A percentile compares a stretch with the other conserved stretches of the same genome.
These are phyloP conservation scores for Beauveria varroae DNA, from an alignment of 2,329 filamentous ascomycete species.

Conservation along the genomic window DNA sequence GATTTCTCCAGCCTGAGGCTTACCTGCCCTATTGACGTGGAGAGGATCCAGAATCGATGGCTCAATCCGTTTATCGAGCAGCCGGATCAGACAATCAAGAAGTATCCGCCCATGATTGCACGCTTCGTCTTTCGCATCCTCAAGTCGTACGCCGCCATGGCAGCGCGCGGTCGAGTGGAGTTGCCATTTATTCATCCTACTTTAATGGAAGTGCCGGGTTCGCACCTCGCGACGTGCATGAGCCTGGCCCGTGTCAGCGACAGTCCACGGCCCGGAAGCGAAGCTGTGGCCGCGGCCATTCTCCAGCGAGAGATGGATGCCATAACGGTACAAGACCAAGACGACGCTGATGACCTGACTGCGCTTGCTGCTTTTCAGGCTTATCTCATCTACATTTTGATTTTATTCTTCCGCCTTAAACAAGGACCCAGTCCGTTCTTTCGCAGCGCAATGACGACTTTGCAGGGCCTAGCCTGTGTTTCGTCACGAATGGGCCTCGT, in stretches of 20 bases:
- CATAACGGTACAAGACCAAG: not conserved
- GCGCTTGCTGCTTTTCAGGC: constrained; percentile 42
- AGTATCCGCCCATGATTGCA: not conserved
- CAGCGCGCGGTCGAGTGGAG: not conserved
- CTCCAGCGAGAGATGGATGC: constrained; percentile 4
- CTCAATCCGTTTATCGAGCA: not conserved
- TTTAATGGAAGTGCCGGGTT: not conserved
- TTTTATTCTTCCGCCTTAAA: constrained; percentile 35
- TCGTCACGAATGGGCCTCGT: constrained; percentile 33
- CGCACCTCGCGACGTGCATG: constrained; percentile 2
- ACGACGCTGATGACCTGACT: not conserved
- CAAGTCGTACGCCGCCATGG: constrained; percentile 8
- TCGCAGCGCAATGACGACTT: constrained; percentile 37
- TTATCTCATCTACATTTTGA: constrained; percentile 44
- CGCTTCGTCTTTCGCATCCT: constrained; percentile 1
- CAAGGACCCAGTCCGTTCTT: constrained; percentile 23
- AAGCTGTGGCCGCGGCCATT: not conserved
- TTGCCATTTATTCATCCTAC: constrained; percentile 1
- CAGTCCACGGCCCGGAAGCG: not conserved
- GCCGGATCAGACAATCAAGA: not conserved
- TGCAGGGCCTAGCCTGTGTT: constrained; percentile 41
- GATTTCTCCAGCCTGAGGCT: not conserved
- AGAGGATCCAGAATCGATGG: constrained; percentile 3
- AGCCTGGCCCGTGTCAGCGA: constrained; percentile 1
- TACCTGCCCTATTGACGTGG: constrained; percentile 1